Conservation (phyloP, 768 basidiomycete genomes). For the Tylopilus vinaceipallidus region DNA sequence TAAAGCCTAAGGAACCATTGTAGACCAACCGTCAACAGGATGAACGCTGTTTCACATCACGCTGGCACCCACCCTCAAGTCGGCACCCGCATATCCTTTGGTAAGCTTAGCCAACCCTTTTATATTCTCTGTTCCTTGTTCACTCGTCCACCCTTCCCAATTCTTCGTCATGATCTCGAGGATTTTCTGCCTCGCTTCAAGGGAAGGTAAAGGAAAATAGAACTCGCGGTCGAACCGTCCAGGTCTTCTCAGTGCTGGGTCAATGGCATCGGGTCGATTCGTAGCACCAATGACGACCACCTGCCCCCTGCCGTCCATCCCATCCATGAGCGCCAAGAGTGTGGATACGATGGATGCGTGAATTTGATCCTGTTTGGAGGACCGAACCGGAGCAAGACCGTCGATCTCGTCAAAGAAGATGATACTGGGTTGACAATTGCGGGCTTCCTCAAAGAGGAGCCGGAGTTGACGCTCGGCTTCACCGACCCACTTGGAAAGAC, state of each 20-base stretch:
- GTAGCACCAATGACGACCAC: slow-evolving; percentile 98
- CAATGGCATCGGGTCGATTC: slow-evolving; percentile 96
- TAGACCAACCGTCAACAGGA: slow-evolving; percentile 2
- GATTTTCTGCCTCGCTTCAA: slow-evolving; percentile 86
- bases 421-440: slow-evolving; percentile 88
- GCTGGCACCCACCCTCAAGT: slow-evolving; percentile 69
- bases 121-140: slow-evolving; percentile 45
- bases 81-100: slow-evolving; percentile 97
- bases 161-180: slow-evolving; percentile 84
- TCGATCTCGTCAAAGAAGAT: slow-evolving; percentile 99
- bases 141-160: slow-evolving; percentile 81
- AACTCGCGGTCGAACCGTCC: slow-evolving; percentile 98
- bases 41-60: not conserved
- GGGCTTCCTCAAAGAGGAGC: slow-evolving; percentile 93
- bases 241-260: slow-evolving; percentile 90
- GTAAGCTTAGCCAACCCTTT: slow-evolving; percentile 82
- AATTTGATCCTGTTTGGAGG: slow-evolving; percentile 98
- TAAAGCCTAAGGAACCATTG: slow-evolving; percentile 55
- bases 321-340: slow-evolving; percentile 95
- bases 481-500: slow-evolving; percentile 98
- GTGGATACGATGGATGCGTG: slow-evolving; percentile 98
- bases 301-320: slow-evolving; percentile 97
- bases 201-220: slow-evolving; percentile 88
- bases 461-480: slow-evolving; percentile 97
- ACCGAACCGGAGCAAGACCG: slow-evolving; percentile 95